These are phyloP conservation scores for Adenanthera pavonina DNA, from an alignment of 306 rosid species.

Conservation along the genomic window DNA sequence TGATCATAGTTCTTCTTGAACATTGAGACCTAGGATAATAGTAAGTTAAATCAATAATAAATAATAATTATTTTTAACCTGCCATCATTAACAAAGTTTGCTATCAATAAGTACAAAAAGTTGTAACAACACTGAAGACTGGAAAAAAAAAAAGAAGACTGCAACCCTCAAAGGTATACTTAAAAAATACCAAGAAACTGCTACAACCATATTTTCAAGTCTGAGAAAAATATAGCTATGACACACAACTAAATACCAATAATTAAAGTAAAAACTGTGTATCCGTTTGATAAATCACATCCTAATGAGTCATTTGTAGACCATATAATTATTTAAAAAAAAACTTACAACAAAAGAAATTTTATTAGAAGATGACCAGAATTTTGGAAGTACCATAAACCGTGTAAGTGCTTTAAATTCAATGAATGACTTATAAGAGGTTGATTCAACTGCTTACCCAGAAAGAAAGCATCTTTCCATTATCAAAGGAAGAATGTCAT, in stretches of 20 bases:
- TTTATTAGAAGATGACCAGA: neutral
- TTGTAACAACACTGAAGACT: slow-evolving; percentile 19
- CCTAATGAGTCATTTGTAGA: slow-evolving; percentile 11
- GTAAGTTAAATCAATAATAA: slow-evolving; percentile 18
- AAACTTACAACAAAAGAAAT: neutral
- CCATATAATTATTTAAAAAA: slow-evolving; percentile 9
- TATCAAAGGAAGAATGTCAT: neutral
- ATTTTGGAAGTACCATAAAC: neutral
- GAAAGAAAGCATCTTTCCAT: neutral
- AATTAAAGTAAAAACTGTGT: neutral
- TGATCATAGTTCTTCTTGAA: slow-evolving; percentile 97
- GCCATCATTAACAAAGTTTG: neutral
- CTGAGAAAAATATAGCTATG: neutral
- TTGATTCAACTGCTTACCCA: neutral
- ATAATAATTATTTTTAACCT: slow-evolving; percentile 8
- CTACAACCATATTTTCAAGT: slow-evolving; percentile 24
- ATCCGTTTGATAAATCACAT: slow-evolving; percentile 11
- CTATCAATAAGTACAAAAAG: slow-evolving; percentile 7
- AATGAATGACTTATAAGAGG: neutral
- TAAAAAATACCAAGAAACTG: neutral
- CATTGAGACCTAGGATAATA: slow-evolving; percentile 79
- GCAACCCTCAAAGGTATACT: neutral
- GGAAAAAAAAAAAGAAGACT: neutral
- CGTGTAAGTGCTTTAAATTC: neutral
- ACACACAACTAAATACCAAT: slow-evolving; percentile 26